These are phyloP conservation scores for Alternaria incomplexa DNA, from an alignment of 2,329 filamentous ascomycete species.

Conservation along the genomic window DNA sequence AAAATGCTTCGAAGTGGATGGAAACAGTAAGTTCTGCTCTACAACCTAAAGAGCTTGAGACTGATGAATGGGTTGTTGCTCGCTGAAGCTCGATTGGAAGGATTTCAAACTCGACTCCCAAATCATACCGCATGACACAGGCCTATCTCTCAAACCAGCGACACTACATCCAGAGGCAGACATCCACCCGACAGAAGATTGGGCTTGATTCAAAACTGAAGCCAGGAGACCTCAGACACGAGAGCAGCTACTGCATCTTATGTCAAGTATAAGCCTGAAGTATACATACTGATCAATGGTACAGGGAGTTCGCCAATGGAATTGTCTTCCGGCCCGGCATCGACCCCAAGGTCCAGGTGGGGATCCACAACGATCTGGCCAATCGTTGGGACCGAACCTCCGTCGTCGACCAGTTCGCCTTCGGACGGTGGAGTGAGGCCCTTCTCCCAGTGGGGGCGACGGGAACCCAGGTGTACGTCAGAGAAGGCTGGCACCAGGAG, in stretches of 20 bases:
- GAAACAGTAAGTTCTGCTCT: neutral
- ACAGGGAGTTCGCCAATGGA: neutral
- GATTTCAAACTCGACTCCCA: neutral
- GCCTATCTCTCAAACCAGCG: neutral
- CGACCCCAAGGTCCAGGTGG: neutral
- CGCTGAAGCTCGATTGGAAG: neutral
- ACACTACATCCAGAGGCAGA: neutral
- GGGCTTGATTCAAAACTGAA: neutral
- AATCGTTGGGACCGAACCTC: neutral
- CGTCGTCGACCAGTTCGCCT: neutral
- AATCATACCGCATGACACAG: neutral
- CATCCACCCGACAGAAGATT: neutral
- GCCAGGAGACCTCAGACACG: neutral
- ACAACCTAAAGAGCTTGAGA: neutral
- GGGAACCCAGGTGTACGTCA: constrained; percentile 7
- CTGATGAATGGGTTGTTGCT: neutral
- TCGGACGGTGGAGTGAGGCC: neutral
- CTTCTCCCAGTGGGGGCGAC: neutral
- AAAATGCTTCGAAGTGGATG: too few relatives aligned
- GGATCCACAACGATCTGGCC: neutral
- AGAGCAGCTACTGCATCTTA: neutral
- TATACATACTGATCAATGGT: neutral
- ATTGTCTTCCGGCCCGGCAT: neutral
- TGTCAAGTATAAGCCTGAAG: neutral
- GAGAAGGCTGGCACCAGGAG: constrained; percentile 10